phyloP scores from a whole-genome alignment of 306 rosid species.

The Casuarina cunninghamiana region DNA sequence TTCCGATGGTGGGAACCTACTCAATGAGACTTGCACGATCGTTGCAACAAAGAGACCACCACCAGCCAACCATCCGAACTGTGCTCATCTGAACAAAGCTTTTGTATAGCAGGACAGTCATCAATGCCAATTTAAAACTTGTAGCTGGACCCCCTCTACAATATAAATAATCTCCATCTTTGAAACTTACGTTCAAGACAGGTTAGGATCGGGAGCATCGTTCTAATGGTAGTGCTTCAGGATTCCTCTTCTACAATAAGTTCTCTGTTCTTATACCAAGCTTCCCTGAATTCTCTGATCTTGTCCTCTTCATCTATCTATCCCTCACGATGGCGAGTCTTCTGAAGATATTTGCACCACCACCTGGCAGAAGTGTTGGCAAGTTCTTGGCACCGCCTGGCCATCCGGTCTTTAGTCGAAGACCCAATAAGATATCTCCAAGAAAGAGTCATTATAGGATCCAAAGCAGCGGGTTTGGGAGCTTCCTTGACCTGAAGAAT shows the following conservation, averaged over 20 bases:
- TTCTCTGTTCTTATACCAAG: neutral
- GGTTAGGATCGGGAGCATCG: slow-evolving; percentile 15
- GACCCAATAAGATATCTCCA: slow-evolving; percentile 26
- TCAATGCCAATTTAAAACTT: neutral
- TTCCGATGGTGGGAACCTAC: neutral
- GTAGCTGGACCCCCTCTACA: neutral
- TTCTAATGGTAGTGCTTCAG: neutral
- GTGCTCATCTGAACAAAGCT: neutral
- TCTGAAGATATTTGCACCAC: slow-evolving; percentile 35
- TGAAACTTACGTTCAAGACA: neutral
- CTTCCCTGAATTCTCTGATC: neutral
- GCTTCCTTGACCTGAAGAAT: slow-evolving; percentile 63
- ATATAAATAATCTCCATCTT: neutral
- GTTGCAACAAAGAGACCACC: neutral
- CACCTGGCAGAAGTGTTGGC: slow-evolving; percentile 20
- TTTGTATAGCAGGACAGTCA: neutral
- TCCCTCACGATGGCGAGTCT: slow-evolving; percentile 37
- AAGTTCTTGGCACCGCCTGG: slow-evolving; percentile 29
- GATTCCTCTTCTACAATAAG: slow-evolving; percentile 31
- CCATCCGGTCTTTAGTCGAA: slow-evolving; percentile 24
- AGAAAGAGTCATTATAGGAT: slow-evolving; percentile 25
- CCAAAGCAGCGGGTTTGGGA: slow-evolving; percentile 46
- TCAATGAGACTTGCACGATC: neutral
- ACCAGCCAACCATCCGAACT: neutral
- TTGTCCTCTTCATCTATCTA: slow-evolving; percentile 15